Evolutionary conservation across 352 stramenopile species (phyloP), one percentile per base, ranked within the genome.

Genomic region (Phytophthora kernoviae): DNA sequence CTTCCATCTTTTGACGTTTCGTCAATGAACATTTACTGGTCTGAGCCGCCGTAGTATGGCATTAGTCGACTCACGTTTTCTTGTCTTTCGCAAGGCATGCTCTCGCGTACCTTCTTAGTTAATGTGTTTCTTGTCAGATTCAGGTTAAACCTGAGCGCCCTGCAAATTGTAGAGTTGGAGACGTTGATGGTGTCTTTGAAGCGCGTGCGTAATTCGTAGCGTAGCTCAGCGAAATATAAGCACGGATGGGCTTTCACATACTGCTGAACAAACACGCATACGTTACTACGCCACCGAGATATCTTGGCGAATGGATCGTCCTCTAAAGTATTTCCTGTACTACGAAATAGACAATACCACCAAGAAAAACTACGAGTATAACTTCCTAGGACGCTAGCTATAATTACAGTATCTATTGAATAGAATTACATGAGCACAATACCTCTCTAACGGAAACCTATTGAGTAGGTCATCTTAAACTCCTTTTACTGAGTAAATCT

Each of bases 21-120:
- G 36, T 65, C 49, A 36, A 65, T 42, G 42, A 62, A 68, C 4
- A 59, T 34, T n/a, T 67, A 45, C 20, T 68, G 48, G 26, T 64
- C 58, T 11, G 63, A 52, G 0, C 47, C 63, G 27, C 54, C 62
- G 26, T 65, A 73, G 21, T 65, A 68, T 2, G 57, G 64, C 2
- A 26, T 1, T 6, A 68, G n/a, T 11, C 54, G 50, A 6, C 4
- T 17, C 7, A 30, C 45, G 14, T 58, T 61, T 30, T 54, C 39
- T n/a, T 30, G 41, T 2, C 58, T 8, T 18, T 60, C 58, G 1
- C 41, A 26, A 5, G 49, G 49, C 0, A 65, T 32, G 18, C 58
- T 56, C 21, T 65, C 42, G 6, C 30, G 32, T 17, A 36, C 57
- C 1, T 48, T 40, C 26, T 59, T 65, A 0, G 49, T 59, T 11